A percentile compares a stretch with the other conserved stretches of the same genome.
Evolutionary conservation across 2,329 filamentous ascomycete species (phyloP).

Genomic region (Exophiala dermatitidis): DNA sequence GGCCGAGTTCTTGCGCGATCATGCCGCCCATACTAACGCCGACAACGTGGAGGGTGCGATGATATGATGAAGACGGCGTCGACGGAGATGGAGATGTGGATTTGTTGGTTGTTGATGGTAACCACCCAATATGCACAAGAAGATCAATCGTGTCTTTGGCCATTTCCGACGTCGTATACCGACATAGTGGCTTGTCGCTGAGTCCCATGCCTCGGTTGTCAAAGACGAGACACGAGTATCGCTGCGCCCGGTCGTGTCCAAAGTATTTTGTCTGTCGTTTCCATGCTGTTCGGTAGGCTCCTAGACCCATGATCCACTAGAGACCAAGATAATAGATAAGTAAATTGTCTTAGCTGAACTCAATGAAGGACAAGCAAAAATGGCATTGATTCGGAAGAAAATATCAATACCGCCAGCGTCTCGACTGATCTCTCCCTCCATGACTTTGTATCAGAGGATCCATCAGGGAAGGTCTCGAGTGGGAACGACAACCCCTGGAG

Average conservation of each 20-base stretch:
- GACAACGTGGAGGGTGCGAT: conserved; percentile 56
- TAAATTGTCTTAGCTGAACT: no score
- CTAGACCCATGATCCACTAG: conserved; percentile 76
- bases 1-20: conserved; percentile 73
- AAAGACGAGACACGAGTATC: conserved; percentile 67
- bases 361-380: no score
- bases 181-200: conserved; percentile 66
- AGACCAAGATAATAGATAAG: background rate
- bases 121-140: conserved; percentile 63
- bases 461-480: no score
- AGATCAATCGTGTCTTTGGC: conserved; percentile 69
- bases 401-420: no score
- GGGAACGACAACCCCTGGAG: no score
- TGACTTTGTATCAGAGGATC: no score
- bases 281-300: conserved; percentile 62
- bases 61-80: background rate
- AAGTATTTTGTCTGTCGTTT: conserved; percentile 79
- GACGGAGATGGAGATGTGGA: conserved; percentile 13
- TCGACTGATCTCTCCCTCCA: no score
- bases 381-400: no score
- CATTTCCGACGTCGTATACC: conserved; percentile 81
- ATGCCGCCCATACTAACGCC: conserved; percentile 85
- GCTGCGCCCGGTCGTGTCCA: conserved; percentile 57
- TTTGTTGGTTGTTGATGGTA: conserved; percentile 24
- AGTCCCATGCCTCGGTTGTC: conserved; percentile 82